Evolutionary conservation across 192 early-diverging fungal genomes (phyloP).

Genomic region (Spizellomyces sp.): DNA sequence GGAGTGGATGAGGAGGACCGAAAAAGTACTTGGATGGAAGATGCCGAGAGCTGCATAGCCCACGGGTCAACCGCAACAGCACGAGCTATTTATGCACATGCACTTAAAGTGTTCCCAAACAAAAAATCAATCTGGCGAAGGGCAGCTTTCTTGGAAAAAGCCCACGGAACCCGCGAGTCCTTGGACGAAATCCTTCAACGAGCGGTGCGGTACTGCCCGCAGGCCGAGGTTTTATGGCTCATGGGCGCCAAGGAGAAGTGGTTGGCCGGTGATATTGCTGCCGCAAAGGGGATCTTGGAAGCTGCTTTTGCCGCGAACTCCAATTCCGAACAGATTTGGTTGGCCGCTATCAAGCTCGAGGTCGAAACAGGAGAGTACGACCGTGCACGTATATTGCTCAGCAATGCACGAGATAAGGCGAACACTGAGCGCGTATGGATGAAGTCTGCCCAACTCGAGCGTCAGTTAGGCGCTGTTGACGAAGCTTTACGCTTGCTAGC

Average conservation of each 20-base stretch:
- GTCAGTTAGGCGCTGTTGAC: slow-evolving; percentile 67
- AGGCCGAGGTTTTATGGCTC: slow-evolving; percentile 92
- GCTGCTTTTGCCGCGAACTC: slow-evolving; percentile 90
- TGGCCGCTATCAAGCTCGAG: slow-evolving; percentile 96
- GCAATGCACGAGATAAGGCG: slow-evolving; percentile 72
- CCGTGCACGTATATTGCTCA: slow-evolving; percentile 75
- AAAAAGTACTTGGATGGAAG: slow-evolving; percentile 84
- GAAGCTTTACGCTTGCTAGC: slow-evolving; percentile 70
- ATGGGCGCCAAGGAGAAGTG: slow-evolving; percentile 97
- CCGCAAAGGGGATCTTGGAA: slow-evolving; percentile 81
- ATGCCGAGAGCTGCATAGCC: slow-evolving; percentile 75
- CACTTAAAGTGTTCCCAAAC: slow-evolving; percentile 73
- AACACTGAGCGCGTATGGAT: slow-evolving; percentile 91
- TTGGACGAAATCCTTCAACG: slow-evolving; percentile 80
- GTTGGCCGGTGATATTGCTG: slow-evolving; percentile 77
- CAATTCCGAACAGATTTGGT: slow-evolving; percentile 87
- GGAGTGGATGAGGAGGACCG: slow-evolving; percentile 80
- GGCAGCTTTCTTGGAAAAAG: slow-evolving; percentile 86
- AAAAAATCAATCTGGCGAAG: slow-evolving; percentile 82
- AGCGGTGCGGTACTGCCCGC: slow-evolving; percentile 87
- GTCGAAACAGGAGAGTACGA: slow-evolving; percentile 80
- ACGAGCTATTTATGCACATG: slow-evolving; percentile 83
- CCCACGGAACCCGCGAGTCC: slow-evolving; percentile 72
- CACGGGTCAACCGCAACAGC: slow-evolving; percentile 74
- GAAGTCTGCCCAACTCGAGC: slow-evolving; percentile 87